Evolutionary conservation across 164 flowering plant genomes (phyloP).

Genomic region (Tinospora cordifolia): DNA sequence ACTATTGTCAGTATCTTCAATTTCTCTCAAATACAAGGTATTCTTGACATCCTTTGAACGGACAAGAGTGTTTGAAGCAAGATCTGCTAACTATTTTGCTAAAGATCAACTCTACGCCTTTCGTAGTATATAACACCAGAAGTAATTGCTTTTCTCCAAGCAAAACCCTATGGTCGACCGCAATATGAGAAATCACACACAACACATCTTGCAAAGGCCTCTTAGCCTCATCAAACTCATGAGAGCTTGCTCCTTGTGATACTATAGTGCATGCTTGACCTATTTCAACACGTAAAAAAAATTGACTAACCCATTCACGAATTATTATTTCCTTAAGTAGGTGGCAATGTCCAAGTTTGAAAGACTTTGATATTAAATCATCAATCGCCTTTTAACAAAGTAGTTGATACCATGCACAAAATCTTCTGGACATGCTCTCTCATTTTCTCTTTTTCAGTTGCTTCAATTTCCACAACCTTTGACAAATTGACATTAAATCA

Average conservation of each 20-base stretch:
- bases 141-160: too few species aligned
- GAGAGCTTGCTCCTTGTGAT: slow-evolving; percentile 90
- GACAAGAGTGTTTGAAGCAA: slow-evolving; percentile 93
- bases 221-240: slow-evolving; percentile 95
- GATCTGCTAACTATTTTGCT: slow-evolving; percentile 89
- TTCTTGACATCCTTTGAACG: too few species aligned
- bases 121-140: too few species aligned
- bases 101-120: slow-evolving; percentile 99
- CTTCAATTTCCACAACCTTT: slow-evolving; percentile 93
- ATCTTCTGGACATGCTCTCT: slow-evolving; percentile 93
- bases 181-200: slow-evolving; percentile 97
- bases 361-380: slow-evolving; percentile 98
- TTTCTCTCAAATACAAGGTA: too few species aligned
- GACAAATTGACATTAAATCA: slow-evolving; percentile 96
- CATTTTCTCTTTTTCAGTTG: slow-evolving; percentile 93
- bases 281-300: slow-evolving; percentile 94
- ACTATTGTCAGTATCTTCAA: too few species aligned
- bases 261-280: slow-evolving; percentile 99
- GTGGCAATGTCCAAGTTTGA: slow-evolving; percentile 94
- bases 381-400: slow-evolving; percentile 88
- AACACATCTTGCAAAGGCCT: slow-evolving; percentile 95
- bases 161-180: slow-evolving; percentile 79
- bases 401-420: slow-evolving; percentile 88
- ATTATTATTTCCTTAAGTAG: slow-evolving; percentile 98
- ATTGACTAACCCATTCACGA: slow-evolving; percentile 86